Base-by-base conservation (phyloP, 192 early-diverging fungal species). In the Umbelopsis sp. region DNA sequence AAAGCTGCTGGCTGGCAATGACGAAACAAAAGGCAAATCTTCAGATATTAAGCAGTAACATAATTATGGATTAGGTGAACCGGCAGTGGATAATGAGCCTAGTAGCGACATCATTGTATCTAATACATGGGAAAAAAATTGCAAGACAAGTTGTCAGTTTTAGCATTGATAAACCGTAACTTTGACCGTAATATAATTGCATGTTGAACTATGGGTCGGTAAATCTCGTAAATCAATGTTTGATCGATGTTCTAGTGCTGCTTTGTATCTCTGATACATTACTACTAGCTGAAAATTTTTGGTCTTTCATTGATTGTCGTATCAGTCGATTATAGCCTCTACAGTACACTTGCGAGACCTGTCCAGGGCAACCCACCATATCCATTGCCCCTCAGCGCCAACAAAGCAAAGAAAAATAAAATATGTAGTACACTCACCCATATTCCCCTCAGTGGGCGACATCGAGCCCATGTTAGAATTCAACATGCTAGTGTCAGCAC, bases 71-170 rank as follows among this genome's bases (percentile, higher is more conserved):
- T 11, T 30, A 37, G 55, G 55, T 61, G 55, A 61, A 18, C 27
- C 55, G 27, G 30, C 55, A n/a, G 55, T 61, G 10, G 55, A 61
- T 13, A 61, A 30, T 2, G 55, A 61, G 25, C 55, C 55, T 25
- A 61, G 33, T 18, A 61, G 30, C 16, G 25, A 35, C 55, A 61
- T 61, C 55, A 61, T 61, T 11, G 55, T 35, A 35, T 61, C 55
- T 61, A 30, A 7, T 6, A 25, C 1, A 30, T 30, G 27, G 27
- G n/a, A n/a, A 30, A 30, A 55, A 21, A 16, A 21, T 16, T 30
- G 27, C 27, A 30, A 3, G 5, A 49, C 48, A 49, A 49, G 48
- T 3, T 49, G 20, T 16, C 20, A 49, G 20, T 20, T 21, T 16
- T 49, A 6, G n/a, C n/a, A 48, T 2, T 16, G 11, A 16, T 48